These are phyloP conservation scores for Colletotrichum ledebouriae DNA, from an alignment of 2,329 filamentous ascomycete genomes.

Conservation along the genomic window DNA sequence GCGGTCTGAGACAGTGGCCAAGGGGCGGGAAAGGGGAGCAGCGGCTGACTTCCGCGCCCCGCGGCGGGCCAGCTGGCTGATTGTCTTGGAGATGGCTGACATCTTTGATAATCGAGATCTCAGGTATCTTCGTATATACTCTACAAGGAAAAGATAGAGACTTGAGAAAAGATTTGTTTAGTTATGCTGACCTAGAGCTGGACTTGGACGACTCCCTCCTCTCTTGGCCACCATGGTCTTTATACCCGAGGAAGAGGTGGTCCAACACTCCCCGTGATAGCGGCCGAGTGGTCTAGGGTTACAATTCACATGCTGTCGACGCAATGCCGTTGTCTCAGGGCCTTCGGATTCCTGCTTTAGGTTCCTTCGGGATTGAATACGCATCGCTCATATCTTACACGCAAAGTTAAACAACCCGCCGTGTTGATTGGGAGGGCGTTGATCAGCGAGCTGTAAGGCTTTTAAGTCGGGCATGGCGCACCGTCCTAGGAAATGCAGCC, in stretches of 20 bases:
- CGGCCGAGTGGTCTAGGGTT: conserved; percentile 6
- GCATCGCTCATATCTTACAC: conserved; percentile 20
- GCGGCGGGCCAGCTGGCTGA: conserved; percentile 27
- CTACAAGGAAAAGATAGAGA: neutral
- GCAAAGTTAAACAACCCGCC: conserved; percentile 16
- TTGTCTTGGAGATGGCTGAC: conserved; percentile 26
- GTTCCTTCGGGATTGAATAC: conserved; percentile 24
- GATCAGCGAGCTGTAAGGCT: neutral
- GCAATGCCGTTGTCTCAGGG: conserved; percentile 4
- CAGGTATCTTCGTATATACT: neutral
- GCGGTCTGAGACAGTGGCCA: conserved; percentile 37
- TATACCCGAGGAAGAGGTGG: conserved; percentile 1
- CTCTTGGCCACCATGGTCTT: conserved; percentile 3
- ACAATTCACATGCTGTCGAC: conserved; percentile 21
- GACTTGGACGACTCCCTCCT: neutral
- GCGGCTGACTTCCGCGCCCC: conserved; percentile 19
- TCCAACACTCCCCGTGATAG: neutral
- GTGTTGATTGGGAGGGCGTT: neutral
- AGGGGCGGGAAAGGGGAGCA: conserved; percentile 14
- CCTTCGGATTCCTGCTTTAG: conserved; percentile 9
- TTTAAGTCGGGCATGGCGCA: neutral
- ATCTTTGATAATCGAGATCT: neutral
- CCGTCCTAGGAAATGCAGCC: neutral
- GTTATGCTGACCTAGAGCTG: neutral
- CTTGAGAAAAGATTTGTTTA: neutral